Percentiles rank a stretch among this genome's conserved stretches.
These are phyloP conservation scores for Amaranthus palmeri DNA, from an alignment of 148 eudicot genomes.

Conservation along the genomic window DNA sequence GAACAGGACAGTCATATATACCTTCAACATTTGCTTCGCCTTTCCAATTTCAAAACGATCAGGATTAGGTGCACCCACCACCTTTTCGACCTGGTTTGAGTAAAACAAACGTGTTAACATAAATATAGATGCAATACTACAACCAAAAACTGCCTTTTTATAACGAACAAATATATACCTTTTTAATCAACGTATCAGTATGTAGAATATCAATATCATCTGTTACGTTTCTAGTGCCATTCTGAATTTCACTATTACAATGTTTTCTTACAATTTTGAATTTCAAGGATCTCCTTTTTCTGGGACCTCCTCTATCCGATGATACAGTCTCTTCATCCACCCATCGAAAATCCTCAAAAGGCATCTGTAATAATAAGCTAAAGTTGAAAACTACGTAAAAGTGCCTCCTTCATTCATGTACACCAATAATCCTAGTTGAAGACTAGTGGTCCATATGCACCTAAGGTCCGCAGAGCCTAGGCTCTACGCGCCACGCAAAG, in stretches of 20 bases:
- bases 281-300: constrained; percentile 29
- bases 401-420: no score
- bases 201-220: constrained; percentile 42
- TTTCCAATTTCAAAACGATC: constrained; percentile 69
- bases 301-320: constrained; percentile 39
- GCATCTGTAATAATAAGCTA: constrained; percentile 43
- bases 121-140: no score
- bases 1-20: constrained; percentile 12
- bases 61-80: constrained; percentile 64
- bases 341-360: constrained; percentile 76
- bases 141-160: no score
- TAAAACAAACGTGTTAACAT: background rate
- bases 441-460: no score
- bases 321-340: constrained; percentile 72
- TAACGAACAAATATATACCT: no score
- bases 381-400: background rate
- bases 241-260: constrained; percentile 41
- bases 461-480: background rate
- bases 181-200: no score
- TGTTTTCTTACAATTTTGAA: constrained; percentile 41
- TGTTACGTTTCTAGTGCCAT: constrained; percentile 39
- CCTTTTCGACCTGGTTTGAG: constrained; percentile 66
- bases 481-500: background rate
- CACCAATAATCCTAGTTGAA: no score
- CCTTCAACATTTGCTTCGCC: constrained; percentile 89